Conservation (phyloP, 345 rosid species). For the Bruguiera parviflora region DNA sequence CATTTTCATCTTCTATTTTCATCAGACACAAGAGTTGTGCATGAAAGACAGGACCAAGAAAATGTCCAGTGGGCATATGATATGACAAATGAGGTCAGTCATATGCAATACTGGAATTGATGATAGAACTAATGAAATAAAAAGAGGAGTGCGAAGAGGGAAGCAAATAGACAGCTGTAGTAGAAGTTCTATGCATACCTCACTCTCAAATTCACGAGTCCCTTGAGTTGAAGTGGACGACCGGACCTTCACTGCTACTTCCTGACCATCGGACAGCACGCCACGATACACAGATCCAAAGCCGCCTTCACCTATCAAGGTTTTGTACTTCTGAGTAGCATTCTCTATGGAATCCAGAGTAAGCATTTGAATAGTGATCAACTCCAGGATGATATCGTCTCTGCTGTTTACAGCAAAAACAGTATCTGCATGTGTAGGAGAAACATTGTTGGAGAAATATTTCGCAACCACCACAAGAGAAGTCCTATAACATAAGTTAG, state of each 20-base stretch:
- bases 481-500: background rate
- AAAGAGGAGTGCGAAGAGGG: background rate
- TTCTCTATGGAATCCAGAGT: constrained; percentile 43
- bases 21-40: background rate
- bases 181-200: constrained; percentile 16
- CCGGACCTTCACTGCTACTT: constrained; percentile 38
- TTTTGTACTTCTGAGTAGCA: constrained; percentile 42
- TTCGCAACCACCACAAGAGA: background rate
- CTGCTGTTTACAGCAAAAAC: constrained; percentile 43
- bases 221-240: constrained; percentile 34
- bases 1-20: background rate
- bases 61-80: background rate
- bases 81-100: background rate
- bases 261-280: constrained; percentile 25
- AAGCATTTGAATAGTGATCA: constrained; percentile 42
- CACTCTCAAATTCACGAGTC: constrained; percentile 31
- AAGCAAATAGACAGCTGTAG: background rate
- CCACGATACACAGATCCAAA: constrained; percentile 33
- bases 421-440: constrained; percentile 39
- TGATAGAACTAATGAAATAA: too few relatives aligned
- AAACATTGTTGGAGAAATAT: background rate
- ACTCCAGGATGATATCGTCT: constrained; percentile 34
- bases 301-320: constrained; percentile 31
- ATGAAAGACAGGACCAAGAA: background rate
- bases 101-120: background rate